Evolutionary conservation across 164 flowering plant genomes (phyloP), one percentile per base, ranked within the genome.

Genomic region (Saururus chinensis): DNA sequence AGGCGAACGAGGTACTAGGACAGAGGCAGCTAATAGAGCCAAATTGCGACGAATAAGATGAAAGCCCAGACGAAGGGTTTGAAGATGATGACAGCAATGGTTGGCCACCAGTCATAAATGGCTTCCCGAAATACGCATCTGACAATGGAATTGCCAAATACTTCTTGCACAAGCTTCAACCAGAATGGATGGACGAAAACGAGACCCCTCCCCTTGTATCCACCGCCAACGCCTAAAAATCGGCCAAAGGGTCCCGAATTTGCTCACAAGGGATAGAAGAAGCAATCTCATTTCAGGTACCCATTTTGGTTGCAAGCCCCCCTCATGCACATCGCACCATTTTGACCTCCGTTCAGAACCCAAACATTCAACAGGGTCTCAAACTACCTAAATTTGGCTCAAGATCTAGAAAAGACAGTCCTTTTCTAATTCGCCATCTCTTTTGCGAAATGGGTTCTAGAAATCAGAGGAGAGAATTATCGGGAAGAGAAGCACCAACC

Each of bases 81-180:
- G 49, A 40, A 57, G 81, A 67, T 19, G 77, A 60, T 19, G 67
- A 40, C 62, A 85, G 72, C 71, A 81, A 75, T 4, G 84, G 84
- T 66, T 67, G 77, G 53, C 69, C 81, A 25, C 80, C 75, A 76
- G 74, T 79, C 95, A 84, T 82, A 79, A 73, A 79, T 65, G 64
- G 64, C 49, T 63, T 70, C 60, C 76, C 78, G 68, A 63, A 30
- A 68, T 52, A 60, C 64, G 64, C 84, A 80, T 78, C 69, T 77
- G 77, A 73, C 64, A 66, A 66, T 48, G 4, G 35, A 21, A 61
- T 61, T 57, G n/a, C 40, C 19, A 16, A 54, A 25, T 51, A 63
- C 13, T 26, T 9, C 53, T 25, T 17, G 14, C 14, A 63, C 10
- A 10, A 55, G 22, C 20, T 20, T 45, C 1, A 4, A 16, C 20